Evolutionary conservation across 495 filamentous ascomycete genomes (phyloP).

Genomic region (Chaetomium tenue): DNA sequence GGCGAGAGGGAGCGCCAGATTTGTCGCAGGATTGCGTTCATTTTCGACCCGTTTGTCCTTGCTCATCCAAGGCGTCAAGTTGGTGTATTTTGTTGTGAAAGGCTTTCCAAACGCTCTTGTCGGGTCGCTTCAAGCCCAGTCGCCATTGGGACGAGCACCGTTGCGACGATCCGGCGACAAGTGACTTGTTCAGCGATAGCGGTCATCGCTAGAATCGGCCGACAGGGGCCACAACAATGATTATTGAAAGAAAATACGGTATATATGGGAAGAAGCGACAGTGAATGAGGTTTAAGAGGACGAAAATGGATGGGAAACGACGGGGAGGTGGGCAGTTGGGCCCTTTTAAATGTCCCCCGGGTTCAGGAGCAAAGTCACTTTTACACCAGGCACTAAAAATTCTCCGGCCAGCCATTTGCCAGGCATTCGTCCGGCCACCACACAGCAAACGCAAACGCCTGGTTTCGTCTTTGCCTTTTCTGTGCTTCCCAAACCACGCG

Average conservation of each 20-base stretch:
- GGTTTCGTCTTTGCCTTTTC: not conserved
- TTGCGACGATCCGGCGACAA: slow-evolving; percentile 22
- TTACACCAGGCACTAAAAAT: slow-evolving; percentile 42
- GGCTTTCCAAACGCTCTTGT: not conserved
- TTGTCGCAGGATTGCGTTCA: not conserved
- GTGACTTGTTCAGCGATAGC: slow-evolving; percentile 30
- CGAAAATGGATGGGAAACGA: slow-evolving; percentile 36
- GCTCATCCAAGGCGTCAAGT: not conserved
- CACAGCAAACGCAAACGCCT: slow-evolving; percentile 26
- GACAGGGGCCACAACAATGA: slow-evolving; percentile 29
- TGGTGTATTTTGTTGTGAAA: not conserved
- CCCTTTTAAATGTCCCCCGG: slow-evolving; percentile 41
- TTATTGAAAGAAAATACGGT: not conserved
- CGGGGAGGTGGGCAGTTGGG: slow-evolving; percentile 46
- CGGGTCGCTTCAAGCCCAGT: not conserved
- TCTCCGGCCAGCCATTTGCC: slow-evolving; percentile 34
- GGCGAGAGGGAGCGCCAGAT: slow-evolving; percentile 12
- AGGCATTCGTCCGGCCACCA: slow-evolving; percentile 28
- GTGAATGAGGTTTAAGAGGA: slow-evolving; percentile 25
- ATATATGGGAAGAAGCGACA: slow-evolving; percentile 23
- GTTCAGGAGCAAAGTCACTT: slow-evolving; percentile 40
- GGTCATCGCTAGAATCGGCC: slow-evolving; percentile 7
- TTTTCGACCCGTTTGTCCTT: not conserved
- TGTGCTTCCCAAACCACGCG: not conserved
- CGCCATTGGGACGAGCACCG: slow-evolving; percentile 31